These are phyloP conservation scores for Pyricularia pennisetigena DNA, from an alignment of 2,329 filamentous ascomycete species.

Conservation along the genomic window DNA sequence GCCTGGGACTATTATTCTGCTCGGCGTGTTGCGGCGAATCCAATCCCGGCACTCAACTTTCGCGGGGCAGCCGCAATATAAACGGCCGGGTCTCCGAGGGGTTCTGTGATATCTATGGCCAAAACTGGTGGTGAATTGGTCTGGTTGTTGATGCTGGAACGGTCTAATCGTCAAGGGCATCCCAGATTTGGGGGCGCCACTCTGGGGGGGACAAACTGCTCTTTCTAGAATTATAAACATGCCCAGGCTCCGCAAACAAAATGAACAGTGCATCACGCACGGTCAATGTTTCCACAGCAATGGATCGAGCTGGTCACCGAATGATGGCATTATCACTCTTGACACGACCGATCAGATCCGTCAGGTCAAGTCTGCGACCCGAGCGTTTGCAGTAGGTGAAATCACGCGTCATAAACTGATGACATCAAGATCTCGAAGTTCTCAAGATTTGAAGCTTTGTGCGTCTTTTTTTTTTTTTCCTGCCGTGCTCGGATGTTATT, in stretches of 20 bases:
- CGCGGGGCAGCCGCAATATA: background rate
- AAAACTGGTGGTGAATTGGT: background rate
- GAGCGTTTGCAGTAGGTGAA: background rate
- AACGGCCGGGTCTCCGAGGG: background rate
- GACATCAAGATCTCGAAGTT: background rate
- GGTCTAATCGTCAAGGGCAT: background rate
- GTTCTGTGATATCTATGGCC: background rate
- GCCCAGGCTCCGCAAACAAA: slow-evolving; percentile 1
- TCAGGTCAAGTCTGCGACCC: background rate
- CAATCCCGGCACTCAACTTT: background rate
- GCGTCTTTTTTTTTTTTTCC: background rate
- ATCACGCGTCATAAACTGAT: background rate
- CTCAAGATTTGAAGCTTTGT: background rate
- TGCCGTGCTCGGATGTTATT: background rate
- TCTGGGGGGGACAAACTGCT: background rate
- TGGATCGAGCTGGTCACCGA: background rate
- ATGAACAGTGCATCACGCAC: background rate
- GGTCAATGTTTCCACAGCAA: background rate
- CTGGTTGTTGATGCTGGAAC: background rate
- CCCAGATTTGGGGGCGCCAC: background rate
- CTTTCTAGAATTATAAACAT: background rate
- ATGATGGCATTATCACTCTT: background rate
- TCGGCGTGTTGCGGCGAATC: background rate
- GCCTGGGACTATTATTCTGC: background rate
- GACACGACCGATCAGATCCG: background rate